Evolutionary conservation across 73 alveolate genomes (phyloP).

Genomic region (Tetrahymena malaccensis): DNA sequence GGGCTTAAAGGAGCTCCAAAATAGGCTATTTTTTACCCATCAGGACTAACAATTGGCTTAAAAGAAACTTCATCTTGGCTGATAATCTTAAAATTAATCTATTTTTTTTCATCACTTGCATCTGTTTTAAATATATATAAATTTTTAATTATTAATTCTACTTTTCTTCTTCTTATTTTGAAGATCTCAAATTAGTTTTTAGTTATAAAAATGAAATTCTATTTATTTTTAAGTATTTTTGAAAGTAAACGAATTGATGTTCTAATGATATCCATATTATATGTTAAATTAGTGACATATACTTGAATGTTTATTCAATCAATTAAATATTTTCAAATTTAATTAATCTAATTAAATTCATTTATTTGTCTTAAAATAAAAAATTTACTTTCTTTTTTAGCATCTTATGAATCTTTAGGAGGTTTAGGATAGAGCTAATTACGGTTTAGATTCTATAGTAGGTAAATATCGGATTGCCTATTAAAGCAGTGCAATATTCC

Average conservation of each 20-base stretch:
- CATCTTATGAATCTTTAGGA: neutral
- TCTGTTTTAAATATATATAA: neutral
- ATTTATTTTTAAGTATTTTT: too few species aligned
- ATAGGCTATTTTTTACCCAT: constrained; percentile 5
- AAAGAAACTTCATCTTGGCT: constrained; percentile 20
- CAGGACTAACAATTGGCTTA: constrained; percentile 26
- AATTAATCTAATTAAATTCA: too few species aligned
- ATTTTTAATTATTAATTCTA: too few species aligned
- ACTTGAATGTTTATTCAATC: too few species aligned
- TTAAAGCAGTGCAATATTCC: constrained; percentile 41
- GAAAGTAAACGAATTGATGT: too few species aligned
- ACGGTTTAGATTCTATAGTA: neutral
- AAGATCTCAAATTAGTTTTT: too few species aligned
- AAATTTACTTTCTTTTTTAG: neutral
- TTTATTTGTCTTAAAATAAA: too few species aligned
- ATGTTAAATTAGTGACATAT: too few species aligned
- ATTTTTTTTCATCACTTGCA: neutral
- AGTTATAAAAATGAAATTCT: too few species aligned
- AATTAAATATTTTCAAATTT: too few species aligned
- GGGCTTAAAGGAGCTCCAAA: constrained; percentile 13
- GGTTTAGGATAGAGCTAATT: neutral
- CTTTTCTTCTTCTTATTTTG: too few species aligned
- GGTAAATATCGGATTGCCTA: constrained; percentile 6
- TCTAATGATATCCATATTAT: too few species aligned
- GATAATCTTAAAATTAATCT: neutral